Percentiles rank a stretch among this genome's conserved stretches.
phyloP scores from a whole-genome alignment of 202 grass and related monocot genomes.

The Bolboschoenoplectus hybrid region DNA sequence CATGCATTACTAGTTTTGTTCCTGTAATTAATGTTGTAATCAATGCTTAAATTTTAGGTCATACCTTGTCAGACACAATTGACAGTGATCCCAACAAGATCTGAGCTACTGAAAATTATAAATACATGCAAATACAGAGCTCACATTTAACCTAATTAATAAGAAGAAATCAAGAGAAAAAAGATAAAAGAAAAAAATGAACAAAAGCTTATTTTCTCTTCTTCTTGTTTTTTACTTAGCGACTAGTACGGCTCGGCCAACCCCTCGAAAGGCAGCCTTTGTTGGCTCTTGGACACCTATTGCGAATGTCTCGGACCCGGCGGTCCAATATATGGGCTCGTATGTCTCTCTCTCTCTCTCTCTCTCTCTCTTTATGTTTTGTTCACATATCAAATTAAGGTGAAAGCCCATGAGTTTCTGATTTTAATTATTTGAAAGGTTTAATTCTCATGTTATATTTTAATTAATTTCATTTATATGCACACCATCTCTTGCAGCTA shows the following conservation, averaged over 20 bases:
- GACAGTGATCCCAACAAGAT: no score
- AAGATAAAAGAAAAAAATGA: neutral
- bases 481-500: neutral
- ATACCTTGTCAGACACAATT: no score
- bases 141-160: neutral
- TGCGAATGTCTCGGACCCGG: neutral
- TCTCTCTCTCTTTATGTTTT: neutral
- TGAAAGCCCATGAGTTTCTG: no score
- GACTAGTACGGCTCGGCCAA: neutral
- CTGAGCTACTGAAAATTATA: no score
- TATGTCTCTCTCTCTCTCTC: neutral
- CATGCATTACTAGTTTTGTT: no score
- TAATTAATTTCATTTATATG: neutral
- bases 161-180: neutral
- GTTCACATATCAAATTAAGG: no score
- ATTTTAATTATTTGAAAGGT: neutral
- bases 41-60: no score
- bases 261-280: neutral
- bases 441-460: neutral
- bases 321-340: neutral
- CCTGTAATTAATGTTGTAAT: no score
- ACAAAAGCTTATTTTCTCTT: slow-evolving; percentile 5
- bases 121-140: no score
- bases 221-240: neutral
- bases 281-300: neutral